phyloP scores from a whole-genome alignment of 1,284 basidiomycete genomes.

The Austroboletus niveus region DNA sequence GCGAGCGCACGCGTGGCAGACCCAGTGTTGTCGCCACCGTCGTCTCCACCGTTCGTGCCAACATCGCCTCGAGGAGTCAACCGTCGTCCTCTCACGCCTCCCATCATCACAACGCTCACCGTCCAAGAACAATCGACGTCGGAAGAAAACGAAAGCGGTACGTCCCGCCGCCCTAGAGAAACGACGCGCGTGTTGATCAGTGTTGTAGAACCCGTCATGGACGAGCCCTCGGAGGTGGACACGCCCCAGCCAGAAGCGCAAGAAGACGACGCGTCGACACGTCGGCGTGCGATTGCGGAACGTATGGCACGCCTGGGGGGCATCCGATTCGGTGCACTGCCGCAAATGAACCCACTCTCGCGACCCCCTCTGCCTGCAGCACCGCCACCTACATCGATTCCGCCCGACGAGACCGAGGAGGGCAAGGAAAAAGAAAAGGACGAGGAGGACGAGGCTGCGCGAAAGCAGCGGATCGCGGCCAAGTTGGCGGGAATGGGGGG shows the following conservation, averaged over 20 bases:
- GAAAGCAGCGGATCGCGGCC: constrained; percentile 66
- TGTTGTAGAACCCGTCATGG: neutral
- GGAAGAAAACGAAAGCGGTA: constrained; percentile 11
- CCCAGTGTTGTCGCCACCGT: neutral
- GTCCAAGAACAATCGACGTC: constrained; percentile 1
- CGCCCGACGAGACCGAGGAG: constrained; percentile 25
- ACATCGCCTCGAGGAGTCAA: constrained; percentile 12
- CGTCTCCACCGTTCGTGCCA: constrained; percentile 19
- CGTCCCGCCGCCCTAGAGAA: neutral
- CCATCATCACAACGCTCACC: constrained; percentile 23
- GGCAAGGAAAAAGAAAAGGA: constrained; percentile 27
- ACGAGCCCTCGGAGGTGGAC: constrained; percentile 4
- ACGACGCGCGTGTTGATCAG: neutral
- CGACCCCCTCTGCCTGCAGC: constrained; percentile 43
- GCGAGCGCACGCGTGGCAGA: constrained; percentile 16
- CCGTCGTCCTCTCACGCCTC: constrained; percentile 20
- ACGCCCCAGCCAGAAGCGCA: constrained; percentile 18
- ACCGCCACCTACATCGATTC: constrained; percentile 36
- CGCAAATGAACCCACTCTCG: constrained; percentile 44
- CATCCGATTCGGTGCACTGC: constrained; percentile 65
- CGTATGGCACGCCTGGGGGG: constrained; percentile 78
- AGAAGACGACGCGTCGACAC: constrained; percentile 48
- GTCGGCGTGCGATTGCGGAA: constrained; percentile 68
- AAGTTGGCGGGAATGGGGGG: constrained; percentile 73
- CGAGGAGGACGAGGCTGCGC: constrained; percentile 52